A percentile compares a stretch with the other conserved stretches of the same genome.
Conservation (phyloP, 305 asterid species). For the Ajuga reptans region DNA sequence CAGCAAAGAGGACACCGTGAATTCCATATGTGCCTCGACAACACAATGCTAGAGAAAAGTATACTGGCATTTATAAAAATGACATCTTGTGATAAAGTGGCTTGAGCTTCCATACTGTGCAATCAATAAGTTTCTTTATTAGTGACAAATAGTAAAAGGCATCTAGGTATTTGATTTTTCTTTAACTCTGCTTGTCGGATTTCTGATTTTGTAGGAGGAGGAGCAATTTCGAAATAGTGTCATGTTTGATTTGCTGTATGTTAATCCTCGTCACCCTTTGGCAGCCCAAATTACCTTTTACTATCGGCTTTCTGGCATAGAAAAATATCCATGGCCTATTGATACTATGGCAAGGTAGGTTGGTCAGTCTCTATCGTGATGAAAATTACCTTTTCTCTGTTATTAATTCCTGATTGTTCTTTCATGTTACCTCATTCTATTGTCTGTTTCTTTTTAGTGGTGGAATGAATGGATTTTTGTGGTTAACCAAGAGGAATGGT, state of each 20-base stretch:
- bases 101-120: background rate
- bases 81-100: background rate
- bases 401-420: constrained; percentile 16
- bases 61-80: background rate
- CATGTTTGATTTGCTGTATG: constrained; percentile 75
- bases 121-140: background rate
- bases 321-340: constrained; percentile 42
- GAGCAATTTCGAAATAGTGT: constrained; percentile 73
- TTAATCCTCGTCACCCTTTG: constrained; percentile 60
- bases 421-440: constrained; percentile 9
- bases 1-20: background rate
- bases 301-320: constrained; percentile 42
- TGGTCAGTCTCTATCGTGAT: constrained; percentile 11
- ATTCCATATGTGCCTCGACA: background rate
- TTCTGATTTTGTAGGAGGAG: constrained; percentile 52
- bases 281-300: constrained; percentile 50
- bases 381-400: constrained; percentile 13
- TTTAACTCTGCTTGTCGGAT: background rate
- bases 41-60: background rate
- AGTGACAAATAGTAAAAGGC: background rate
- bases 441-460: constrained; percentile 41
- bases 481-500: constrained; percentile 67
- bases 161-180: background rate
- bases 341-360: constrained; percentile 61
- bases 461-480: constrained; percentile 88